Percentiles rank a stretch among this genome's conserved stretches.
Conservation (phyloP, 2,329 filamentous ascomycete genomes). For the Eurotiales sp. region DNA sequence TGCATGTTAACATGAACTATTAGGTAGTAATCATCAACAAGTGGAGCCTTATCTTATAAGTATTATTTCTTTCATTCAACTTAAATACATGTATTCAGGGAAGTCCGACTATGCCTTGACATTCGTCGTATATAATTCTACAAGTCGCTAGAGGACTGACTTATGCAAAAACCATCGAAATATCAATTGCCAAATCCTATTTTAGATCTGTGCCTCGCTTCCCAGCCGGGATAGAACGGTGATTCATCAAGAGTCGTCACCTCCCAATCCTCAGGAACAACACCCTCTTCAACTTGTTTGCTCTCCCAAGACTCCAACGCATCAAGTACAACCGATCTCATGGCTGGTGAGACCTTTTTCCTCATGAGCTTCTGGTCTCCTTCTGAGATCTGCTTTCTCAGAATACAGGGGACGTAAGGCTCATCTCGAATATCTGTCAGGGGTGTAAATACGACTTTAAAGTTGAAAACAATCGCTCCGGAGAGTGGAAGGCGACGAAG, state of each 20-base stretch:
- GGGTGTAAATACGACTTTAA: conserved; percentile 80
- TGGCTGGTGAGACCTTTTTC: conserved; percentile 80
- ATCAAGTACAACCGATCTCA: conserved; percentile 67
- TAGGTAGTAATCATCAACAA: too few species aligned
- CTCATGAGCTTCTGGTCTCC: conserved; percentile 68
- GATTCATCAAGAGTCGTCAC: conserved; percentile 67
- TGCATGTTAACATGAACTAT: conserved; percentile 43
- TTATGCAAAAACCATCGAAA: too few species aligned
- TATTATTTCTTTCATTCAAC: too few species aligned
- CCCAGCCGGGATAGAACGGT: conserved; percentile 74
- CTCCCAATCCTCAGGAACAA: conserved; percentile 62
- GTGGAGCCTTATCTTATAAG: too few species aligned
- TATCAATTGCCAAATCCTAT: background rate
- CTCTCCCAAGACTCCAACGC: conserved; percentile 58
- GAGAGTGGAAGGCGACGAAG: conserved; percentile 73
- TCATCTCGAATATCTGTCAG: conserved; percentile 66
- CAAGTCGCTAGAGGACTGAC: too few species aligned
- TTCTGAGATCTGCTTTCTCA: conserved; percentile 64
- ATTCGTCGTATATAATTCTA: too few species aligned
- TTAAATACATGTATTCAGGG: too few species aligned
- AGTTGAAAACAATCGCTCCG: conserved; percentile 77
- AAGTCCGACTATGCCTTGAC: too few species aligned
- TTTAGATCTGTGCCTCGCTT: conserved; percentile 44
- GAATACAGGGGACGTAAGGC: conserved; percentile 65
- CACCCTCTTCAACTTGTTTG: conserved; percentile 62